Evolutionary conservation across 441 rosid genomes (phyloP).

Genomic region (Aleurites moluccanus): DNA sequence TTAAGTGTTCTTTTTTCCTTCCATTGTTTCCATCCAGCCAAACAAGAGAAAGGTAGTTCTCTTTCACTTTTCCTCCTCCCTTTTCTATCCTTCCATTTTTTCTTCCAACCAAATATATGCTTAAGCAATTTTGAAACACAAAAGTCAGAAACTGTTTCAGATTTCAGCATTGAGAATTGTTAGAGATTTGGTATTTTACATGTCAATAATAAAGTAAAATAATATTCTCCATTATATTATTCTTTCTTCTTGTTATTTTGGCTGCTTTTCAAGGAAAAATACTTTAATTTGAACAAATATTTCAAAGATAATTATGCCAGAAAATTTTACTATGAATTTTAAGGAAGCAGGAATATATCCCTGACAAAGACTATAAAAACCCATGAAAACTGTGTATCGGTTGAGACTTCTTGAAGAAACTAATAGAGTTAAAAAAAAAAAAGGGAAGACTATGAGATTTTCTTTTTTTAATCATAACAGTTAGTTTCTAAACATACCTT

Average conservation of each 20-base stretch:
- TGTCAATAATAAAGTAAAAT: neutral
- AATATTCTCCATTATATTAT: neutral
- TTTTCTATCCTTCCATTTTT: too few relatives aligned
- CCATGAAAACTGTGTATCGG: neutral
- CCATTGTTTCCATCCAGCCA: too few relatives aligned
- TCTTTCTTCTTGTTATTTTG: neutral
- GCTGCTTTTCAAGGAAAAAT: neutral
- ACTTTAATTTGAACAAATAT: neutral
- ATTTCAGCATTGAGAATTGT: neutral
- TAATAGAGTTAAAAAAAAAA: neutral
- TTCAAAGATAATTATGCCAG: neutral
- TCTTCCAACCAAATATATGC: too few relatives aligned
- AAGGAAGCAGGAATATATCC: neutral
- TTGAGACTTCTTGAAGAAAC: neutral
- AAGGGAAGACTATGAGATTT: neutral
- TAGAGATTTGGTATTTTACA: neutral
- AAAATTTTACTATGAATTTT: neutral
- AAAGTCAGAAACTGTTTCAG: neutral
- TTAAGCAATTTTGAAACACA: neutral
- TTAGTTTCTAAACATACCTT: too few relatives aligned
- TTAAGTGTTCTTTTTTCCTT: too few relatives aligned
- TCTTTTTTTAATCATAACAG: too few relatives aligned
- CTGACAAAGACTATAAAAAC: neutral
- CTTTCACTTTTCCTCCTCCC: too few relatives aligned
- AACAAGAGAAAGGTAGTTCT: too few relatives aligned